Evolutionary conservation across 345 rosid genomes (phyloP).

Genomic region (Erucastrum elatum): DNA sequence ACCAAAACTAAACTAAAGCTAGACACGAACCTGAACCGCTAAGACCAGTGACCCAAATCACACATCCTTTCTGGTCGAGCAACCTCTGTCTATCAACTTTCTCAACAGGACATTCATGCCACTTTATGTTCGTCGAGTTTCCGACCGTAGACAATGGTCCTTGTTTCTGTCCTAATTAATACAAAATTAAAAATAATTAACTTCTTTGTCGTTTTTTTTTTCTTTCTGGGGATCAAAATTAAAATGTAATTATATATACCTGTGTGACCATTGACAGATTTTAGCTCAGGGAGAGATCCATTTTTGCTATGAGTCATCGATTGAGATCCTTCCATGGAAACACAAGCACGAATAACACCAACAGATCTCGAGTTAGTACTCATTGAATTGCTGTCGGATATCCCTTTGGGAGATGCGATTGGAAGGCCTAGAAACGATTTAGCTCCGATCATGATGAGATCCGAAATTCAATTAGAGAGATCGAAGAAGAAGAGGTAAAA

Average conservation of each 20-base stretch:
- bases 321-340: slow-evolving; percentile 41
- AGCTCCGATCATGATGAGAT: slow-evolving; percentile 33
- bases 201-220: neutral
- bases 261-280: slow-evolving; percentile 29
- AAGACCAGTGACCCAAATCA: slow-evolving; percentile 83
- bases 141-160: slow-evolving; percentile 49
- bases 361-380: slow-evolving; percentile 24
- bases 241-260: slow-evolving; percentile 6
- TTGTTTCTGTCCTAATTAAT: slow-evolving; percentile 49
- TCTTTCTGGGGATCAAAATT: neutral
- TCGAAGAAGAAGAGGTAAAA: neutral
- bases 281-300: slow-evolving; percentile 34
- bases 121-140: slow-evolving; percentile 67
- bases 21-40: slow-evolving; percentile 80
- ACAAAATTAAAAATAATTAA: neutral
- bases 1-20: neutral
- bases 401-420: slow-evolving; percentile 17
- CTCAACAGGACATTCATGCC: slow-evolving; percentile 71
- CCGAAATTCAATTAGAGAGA: neutral
- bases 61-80: slow-evolving; percentile 83
- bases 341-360: slow-evolving; percentile 37
- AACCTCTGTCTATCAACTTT: slow-evolving; percentile 62
- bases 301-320: slow-evolving; percentile 24
- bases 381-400: slow-evolving; percentile 18
- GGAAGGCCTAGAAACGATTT: slow-evolving; percentile 35